Base-by-base conservation (phyloP, 1,139 yeast species). In the Nadsonia commutata region DNA sequence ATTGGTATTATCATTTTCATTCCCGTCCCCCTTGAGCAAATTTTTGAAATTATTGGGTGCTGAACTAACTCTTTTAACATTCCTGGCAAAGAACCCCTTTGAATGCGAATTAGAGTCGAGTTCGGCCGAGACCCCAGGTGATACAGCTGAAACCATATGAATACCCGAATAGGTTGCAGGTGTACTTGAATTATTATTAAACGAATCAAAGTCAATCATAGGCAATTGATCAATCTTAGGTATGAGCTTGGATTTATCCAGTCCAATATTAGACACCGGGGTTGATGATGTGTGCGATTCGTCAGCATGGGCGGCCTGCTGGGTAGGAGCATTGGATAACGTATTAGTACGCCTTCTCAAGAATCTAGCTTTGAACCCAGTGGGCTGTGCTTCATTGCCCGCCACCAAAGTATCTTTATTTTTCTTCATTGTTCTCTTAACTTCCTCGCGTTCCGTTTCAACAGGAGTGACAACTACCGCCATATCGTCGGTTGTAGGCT, bases 21-120 rank as follows among this genome's bases (percentile, higher is more conserved):
- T 36, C 22, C n/a, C 27, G 18, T 16, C 33, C 27, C 40, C 43
- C 5, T 42, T 40, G 16, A 56, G 49, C 48, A 60, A 51, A 33
- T 51, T 55, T 45, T 58, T 56, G 41, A 72, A 55, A 11, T 70
- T 81, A 44, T 80, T 65, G 1, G 94, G 94, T 0, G 93, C 93
- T 0, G 93, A 82, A 0, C 93, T 88, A 2, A 81, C 93, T 45
- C 93, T 67, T 48, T 90, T 66, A 22, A 82, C 64, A 3, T 76
- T 75, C 44, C 72, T 64, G 44, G 70, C 80, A 53, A 75, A 67
- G 2, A 70, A 61, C 2, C 66, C 62, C 48, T 48, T 54, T 6
- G 51, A 46, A 39, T 51, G 56, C 22, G 45, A 53, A 23, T 43
- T 41, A 36, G 44, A 19, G 6, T 39, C 40, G 20, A 39, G 45